phyloP scores from a whole-genome alignment of 2,329 filamentous ascomycete species.

The Clarireedia hainanense region DNA sequence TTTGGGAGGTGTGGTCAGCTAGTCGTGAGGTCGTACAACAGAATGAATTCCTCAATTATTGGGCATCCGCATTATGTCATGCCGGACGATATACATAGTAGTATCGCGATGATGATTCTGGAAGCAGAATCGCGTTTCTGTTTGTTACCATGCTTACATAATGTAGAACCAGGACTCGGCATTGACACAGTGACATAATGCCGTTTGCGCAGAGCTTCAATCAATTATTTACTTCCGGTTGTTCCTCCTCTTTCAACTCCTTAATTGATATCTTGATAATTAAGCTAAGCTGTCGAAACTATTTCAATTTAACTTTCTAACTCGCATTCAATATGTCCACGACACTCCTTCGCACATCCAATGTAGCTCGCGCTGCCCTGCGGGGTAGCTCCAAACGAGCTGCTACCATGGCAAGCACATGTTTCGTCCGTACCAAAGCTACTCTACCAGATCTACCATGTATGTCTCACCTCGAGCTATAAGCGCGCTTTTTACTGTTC shows the following conservation, averaged over 20 bases:
- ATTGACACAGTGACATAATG: conserved; percentile 2
- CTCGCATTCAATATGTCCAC: conserved; percentile 54
- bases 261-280: conserved; percentile 7
- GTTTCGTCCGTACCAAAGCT: conserved; percentile 78
- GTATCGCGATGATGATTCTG: background rate
- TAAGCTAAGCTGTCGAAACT: conserved; percentile 3
- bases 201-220: background rate
- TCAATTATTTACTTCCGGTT: background rate
- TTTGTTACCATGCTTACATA: background rate
- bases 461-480: conserved; percentile 33
- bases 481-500: background rate
- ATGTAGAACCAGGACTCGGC: background rate
- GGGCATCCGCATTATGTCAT: no score
- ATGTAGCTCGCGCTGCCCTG: conserved; percentile 61
- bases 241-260: conserved; percentile 1
- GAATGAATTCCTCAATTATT: no score
- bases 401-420: conserved; percentile 61
- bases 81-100: no score
- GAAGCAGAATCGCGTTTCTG: background rate
- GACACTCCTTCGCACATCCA: conserved; percentile 63
- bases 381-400: conserved; percentile 58
- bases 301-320: conserved; percentile 11
- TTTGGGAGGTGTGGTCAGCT: no score
- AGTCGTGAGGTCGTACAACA: no score
- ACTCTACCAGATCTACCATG: conserved; percentile 84